Evolutionary conservation across 1,284 basidiomycete species (phyloP).

Genomic region (Boletellus sp.): DNA sequence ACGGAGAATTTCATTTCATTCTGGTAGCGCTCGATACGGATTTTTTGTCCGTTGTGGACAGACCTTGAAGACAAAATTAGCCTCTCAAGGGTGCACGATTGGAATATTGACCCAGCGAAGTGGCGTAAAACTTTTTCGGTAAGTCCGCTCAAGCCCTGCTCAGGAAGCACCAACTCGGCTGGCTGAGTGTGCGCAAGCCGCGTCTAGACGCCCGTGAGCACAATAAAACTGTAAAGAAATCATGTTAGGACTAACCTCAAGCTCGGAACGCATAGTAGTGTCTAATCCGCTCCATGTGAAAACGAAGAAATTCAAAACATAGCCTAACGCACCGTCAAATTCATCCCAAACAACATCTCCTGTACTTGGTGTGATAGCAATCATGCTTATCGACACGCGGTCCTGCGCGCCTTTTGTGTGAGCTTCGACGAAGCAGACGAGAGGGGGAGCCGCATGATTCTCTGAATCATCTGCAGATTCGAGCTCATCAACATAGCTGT

Average conservation of each 20-base stretch:
- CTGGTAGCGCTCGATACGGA: conserved; percentile 64
- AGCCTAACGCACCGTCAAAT: conserved; percentile 60
- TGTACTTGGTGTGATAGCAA: conserved; percentile 82
- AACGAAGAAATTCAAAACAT: conserved; percentile 2
- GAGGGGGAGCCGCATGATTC: conserved; percentile 50
- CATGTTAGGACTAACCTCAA: conserved; percentile 55
- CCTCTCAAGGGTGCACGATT: conserved; percentile 2
- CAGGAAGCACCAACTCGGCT: conserved; percentile 75
- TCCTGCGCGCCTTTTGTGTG: conserved; percentile 46
- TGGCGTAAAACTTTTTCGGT: conserved; percentile 78
- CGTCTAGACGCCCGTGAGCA: conserved; percentile 47
- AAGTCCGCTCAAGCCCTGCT: conserved; percentile 58
- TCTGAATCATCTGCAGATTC: conserved; percentile 67
- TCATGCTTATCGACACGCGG: conserved; percentile 64
- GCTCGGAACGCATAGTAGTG: conserved; percentile 78
- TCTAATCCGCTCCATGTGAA: conserved; percentile 43
- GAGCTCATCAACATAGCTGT: conserved; percentile 71
- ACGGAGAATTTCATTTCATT: conserved; percentile 59
- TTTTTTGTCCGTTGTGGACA: conserved; percentile 44
- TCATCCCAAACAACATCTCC: conserved; percentile 92
- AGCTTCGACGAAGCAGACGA: conserved; percentile 75
- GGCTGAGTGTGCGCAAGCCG: conserved; percentile 82
- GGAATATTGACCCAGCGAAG: conserved; percentile 52
- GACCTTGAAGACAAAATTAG: conserved; percentile 33
- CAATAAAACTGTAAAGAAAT: not conserved